Evolutionary conservation across 2,329 filamentous ascomycete species (phyloP), one percentile per base, ranked within the genome.

Genomic region (Beauveria brongniartii): DNA sequence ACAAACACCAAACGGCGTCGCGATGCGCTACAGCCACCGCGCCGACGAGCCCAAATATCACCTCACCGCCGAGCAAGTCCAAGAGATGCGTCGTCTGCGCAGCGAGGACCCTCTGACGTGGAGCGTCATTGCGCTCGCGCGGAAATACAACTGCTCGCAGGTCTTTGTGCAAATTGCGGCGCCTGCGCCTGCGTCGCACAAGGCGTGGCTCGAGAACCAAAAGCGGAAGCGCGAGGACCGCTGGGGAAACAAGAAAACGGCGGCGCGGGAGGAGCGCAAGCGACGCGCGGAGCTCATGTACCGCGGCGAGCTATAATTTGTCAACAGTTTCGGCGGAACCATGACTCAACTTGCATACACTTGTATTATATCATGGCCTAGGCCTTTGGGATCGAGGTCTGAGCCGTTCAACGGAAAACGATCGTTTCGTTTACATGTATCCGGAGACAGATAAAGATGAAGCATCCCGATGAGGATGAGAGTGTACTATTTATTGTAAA

Each of bases 91-190:
- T 61, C 71, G 73, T 55, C 75, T 87, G 69, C 77, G 84, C 55
- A 69, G 68, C 26, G 70, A 75, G 48, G 81, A 87, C 67, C 84
- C 84, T 1, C 69, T 77, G 28, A 73, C 69, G 57, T 86, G 84
- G 83, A 83, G 76, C 63, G 80, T 85, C 50, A 69, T 69, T 43
- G 74, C 72, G 53, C 77, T 88, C 37, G 81, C 84, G 5, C 70
- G 72, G 59, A 80, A 80, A 69, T 87, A 80, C 70, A 71, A 79
- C 56, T 86, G 84, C 77, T 79, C 78, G 41, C 72, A 75, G 20
- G 69, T 80, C 51, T 87, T 87, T 67, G 76, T 87, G 62, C 79
- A 81, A 70, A 82, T 85, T 73, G 83, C 80, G 67, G 80, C 79
- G 68, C 75, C 78, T 59, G 76, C 82, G 24, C 73, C 77, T 41